Evolutionary conservation across 805 yeast genomes (phyloP).

Genomic region (Starmera caribaea): DNA sequence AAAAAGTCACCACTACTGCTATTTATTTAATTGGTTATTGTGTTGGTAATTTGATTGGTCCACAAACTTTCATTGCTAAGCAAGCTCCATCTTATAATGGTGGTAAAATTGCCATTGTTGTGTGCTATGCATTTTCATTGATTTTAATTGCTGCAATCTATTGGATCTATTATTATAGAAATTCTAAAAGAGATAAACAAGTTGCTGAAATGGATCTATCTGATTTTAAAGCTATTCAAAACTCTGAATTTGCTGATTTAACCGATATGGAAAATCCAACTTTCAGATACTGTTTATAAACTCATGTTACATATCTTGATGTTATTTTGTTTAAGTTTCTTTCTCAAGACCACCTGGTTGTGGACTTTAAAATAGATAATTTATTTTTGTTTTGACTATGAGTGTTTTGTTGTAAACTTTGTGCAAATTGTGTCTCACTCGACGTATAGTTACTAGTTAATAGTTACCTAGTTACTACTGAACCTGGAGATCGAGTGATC

Average conservation of each 20-base stretch:
- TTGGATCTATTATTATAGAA: conserved; percentile 24
- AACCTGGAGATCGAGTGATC: no score
- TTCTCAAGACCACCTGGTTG: no score
- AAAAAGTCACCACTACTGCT: conserved; percentile 49
- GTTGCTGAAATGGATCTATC: conserved; percentile 14
- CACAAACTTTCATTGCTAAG: conserved; percentile 50
- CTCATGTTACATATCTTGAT: no score
- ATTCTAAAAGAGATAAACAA: conserved; percentile 28
- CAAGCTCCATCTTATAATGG: conserved; percentile 48
- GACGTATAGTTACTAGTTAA: no score
- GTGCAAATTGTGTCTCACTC: no score
- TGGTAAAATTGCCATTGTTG: conserved; percentile 44
- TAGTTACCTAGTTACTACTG: no score
- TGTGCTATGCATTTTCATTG: conserved; percentile 33
- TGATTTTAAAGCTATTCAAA: conserved; percentile 14
- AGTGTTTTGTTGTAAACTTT: no score
- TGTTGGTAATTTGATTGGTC: conserved; percentile 58
- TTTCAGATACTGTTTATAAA: conserved; percentile 23
- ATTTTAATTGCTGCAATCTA: conserved; percentile 22
- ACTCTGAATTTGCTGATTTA: conserved; percentile 31
- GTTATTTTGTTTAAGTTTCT: no score
- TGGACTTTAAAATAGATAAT: no score
- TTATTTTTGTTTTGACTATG: no score
- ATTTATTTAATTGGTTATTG: conserved; percentile 52
- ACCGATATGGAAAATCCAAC: conserved; percentile 33